Conservation (phyloP, 2,329 filamentous ascomycete genomes). For the Leptographium lundbergii region DNA sequence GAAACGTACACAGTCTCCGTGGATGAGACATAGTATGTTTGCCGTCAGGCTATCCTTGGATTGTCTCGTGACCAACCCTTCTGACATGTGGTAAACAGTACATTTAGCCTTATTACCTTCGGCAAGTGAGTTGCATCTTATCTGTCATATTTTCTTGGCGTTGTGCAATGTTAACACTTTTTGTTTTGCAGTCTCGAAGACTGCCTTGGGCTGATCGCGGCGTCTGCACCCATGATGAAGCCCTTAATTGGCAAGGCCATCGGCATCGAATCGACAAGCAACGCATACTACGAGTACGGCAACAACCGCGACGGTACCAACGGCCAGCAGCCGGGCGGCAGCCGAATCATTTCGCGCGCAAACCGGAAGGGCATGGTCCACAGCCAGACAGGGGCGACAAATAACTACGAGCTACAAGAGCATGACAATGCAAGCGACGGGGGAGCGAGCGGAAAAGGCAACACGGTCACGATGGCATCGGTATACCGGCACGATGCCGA, state of each 20-base stretch:
- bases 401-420: background rate
- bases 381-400: background rate
- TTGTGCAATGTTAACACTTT: background rate
- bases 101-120: background rate
- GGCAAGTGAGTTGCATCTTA: background rate
- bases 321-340: background rate
- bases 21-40: slow-evolving; percentile 22
- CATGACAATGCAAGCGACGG: background rate
- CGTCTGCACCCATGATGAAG: slow-evolving; percentile 25
- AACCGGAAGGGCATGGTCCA: background rate
- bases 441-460: background rate
- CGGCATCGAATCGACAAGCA: slow-evolving; percentile 12
- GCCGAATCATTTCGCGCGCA: background rate
- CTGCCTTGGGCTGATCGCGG: slow-evolving; percentile 26
- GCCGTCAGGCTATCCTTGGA: background rate
- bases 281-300: slow-evolving; percentile 2
- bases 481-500: background rate
- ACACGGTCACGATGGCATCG: background rate
- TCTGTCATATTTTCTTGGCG: too few species aligned
- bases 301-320: background rate
- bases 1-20: slow-evolving; percentile 18
- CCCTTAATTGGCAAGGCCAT: slow-evolving; percentile 21
- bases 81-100: background rate
- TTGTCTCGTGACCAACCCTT: background rate
- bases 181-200: slow-evolving; percentile 22